Base-by-base conservation (phyloP, 1,284 basidiomycete genomes). In the Singerocomus rubriflavus region DNA sequence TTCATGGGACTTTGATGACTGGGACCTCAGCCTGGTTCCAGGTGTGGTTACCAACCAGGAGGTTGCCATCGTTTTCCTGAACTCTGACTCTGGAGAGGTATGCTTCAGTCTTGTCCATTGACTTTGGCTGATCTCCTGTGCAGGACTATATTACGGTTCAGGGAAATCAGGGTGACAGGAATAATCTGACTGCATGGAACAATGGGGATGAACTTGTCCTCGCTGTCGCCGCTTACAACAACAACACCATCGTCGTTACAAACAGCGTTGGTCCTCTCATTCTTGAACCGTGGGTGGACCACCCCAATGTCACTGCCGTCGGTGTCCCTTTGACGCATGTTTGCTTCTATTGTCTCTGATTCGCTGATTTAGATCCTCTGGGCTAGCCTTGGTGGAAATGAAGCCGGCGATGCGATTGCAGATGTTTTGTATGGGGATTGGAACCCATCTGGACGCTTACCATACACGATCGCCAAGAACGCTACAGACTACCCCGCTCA, bases 351-450 rank as follows among this genome's bases (percentile, higher is more conserved):
- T n/a, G 10, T 40, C 3, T 49, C 48, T 55, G n/a, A 54, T 39
- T 30, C 0, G 9, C 35, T 34, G 29, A 26, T 46, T 6, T 29
- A 67, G 68, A 67, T 75, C 16, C 46, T 79, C 12, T 78, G 73
- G 69, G 79, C 81, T 2, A 74, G 71, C 14, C 63, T 80, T 14
- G 79, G 80, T 3, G 85, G 86, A n/a, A 78, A 82, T 52, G 81
- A 85, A 61, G 73, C 75, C 13, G 84, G 84, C 0, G 57, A 52
- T 38, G 59, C 58, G 1, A 59, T 70, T 17, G 37, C 59, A 9
- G 60, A 82, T 43, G 66, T 82, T 11, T 61, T 82, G 25, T 82
- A 73, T 49, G 80, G 75, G 2, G 61, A 62, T 14, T 75, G 75
- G 59, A 81, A 78, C 58, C 83, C 82, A 1, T 77, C 65, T 34